Percentiles rank a stretch among this genome's conserved stretches.
phyloP scores from a whole-genome alignment of 2,329 filamentous ascomycete species.

The Metarhizium guizhouense region DNA sequence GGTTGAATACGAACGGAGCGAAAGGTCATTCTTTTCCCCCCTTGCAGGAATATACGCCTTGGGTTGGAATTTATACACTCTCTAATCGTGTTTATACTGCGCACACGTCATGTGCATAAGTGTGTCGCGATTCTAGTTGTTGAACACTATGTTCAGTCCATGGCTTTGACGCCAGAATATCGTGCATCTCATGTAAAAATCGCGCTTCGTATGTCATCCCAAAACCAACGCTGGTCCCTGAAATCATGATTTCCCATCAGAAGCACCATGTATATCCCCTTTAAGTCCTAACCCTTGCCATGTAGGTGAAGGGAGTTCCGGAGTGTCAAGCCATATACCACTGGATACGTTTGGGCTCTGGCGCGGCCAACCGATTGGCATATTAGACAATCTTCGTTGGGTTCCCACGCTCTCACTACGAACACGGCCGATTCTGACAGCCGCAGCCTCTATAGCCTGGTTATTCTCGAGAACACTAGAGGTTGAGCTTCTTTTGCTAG shows the following conservation, averaged over 20 bases:
- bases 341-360: not conserved
- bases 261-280: not conserved
- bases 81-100: not conserved
- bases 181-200: not conserved
- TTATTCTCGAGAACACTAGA: slow-evolving; percentile 12
- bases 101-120: not conserved
- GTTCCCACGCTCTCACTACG: slow-evolving; percentile 10
- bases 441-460: slow-evolving; percentile 6
- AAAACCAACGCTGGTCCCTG: not conserved
- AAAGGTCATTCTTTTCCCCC: not conserved
- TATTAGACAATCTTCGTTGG: slow-evolving; percentile 22
- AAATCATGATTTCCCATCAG: not conserved
- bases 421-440: slow-evolving; percentile 12
- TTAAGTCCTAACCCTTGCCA: not conserved
- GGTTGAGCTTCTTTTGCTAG: slow-evolving; percentile 13
- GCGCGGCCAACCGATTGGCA: slow-evolving; percentile 29
- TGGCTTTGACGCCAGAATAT: not conserved
- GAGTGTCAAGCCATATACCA: not conserved
- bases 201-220: not conserved
- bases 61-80: not conserved
- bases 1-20: not conserved
- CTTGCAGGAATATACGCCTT: too few species aligned
- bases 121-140: not conserved
- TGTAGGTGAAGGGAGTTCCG: not conserved
- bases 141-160: not conserved